Percentiles rank a stretch among this genome's conserved stretches.
phyloP scores from a whole-genome alignment of 768 basidiomycete genomes.

The Lactarius sanguifluus region DNA sequence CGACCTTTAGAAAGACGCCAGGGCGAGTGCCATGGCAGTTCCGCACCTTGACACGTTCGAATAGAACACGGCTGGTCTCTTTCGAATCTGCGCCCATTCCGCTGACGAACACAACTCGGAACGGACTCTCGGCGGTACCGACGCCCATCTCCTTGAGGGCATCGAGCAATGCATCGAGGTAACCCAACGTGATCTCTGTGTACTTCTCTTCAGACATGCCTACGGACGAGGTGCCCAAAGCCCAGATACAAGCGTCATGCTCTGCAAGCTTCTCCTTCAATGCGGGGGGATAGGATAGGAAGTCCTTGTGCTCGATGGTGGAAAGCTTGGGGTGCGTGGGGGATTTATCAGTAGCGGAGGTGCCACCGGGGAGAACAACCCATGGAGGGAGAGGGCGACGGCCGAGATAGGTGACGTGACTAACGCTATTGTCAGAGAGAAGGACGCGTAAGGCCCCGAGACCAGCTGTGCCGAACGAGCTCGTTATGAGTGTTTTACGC shows the following conservation, averaged over 20 bases:
- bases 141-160: conserved; percentile 22
- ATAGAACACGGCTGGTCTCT: conserved; percentile 32
- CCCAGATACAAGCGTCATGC: conserved; percentile 35
- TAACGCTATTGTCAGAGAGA: conserved; percentile 27
- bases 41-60: conserved; percentile 33
- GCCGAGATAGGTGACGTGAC: conserved; percentile 31
- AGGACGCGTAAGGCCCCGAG: conserved; percentile 30
- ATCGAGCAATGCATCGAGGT: conserved; percentile 24
- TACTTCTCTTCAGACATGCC: conserved; percentile 29
- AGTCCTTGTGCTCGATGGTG: conserved; percentile 30
- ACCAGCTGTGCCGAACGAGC: conserved; percentile 28
- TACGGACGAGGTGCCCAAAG: conserved; percentile 28
- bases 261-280: conserved; percentile 27
- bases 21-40: background rate
- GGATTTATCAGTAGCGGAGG: conserved; percentile 1
- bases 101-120: conserved; percentile 34
- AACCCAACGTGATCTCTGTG: conserved; percentile 33
- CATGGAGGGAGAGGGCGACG: conserved; percentile 32
- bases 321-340: conserved; percentile 30
- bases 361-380: conserved; percentile 23
- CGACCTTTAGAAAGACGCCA: background rate
- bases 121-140: conserved; percentile 30
- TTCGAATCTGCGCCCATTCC: conserved; percentile 34
- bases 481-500: background rate
- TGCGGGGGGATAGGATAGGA: conserved; percentile 26